Evolutionary conservation across 1,139 yeast species (phyloP).

Genomic region (Kazachstania sp.): DNA sequence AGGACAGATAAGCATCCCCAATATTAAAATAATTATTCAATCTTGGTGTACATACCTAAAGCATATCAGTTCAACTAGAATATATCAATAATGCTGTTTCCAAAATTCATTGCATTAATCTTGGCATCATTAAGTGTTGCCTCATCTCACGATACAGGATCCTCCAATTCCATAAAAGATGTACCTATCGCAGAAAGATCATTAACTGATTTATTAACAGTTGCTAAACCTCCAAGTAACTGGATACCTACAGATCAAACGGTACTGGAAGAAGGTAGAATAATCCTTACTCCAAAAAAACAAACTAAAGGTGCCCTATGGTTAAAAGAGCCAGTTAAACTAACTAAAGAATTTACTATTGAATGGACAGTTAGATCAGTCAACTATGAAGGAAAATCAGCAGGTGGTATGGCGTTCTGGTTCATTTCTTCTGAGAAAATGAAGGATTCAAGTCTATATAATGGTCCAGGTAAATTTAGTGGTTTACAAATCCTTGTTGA

Average conservation of each 20-base stretch:
- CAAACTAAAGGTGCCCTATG: slow-evolving; percentile 40
- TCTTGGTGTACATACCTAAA: too few species aligned
- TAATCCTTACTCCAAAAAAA: slow-evolving; percentile 37
- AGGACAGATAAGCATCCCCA: too few species aligned
- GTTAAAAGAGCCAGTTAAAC: slow-evolving; percentile 30
- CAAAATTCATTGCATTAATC: neutral
- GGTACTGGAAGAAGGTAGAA: slow-evolving; percentile 34
- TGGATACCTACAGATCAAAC: slow-evolving; percentile 33
- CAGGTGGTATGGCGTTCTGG: slow-evolving; percentile 35
- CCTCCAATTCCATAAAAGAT: neutral
- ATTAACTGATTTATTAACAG: slow-evolving; percentile 31
- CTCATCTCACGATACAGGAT: slow-evolving; percentile 3
- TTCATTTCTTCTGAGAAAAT: slow-evolving; percentile 20
- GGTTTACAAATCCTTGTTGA: slow-evolving; percentile 55
- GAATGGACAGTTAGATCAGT: slow-evolving; percentile 56
- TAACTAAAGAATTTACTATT: slow-evolving; percentile 40
- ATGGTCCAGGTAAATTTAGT: slow-evolving; percentile 37
- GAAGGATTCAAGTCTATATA: slow-evolving; percentile 10
- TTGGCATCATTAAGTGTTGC: neutral
- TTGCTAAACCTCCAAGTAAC: slow-evolving; percentile 10
- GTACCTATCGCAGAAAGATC: slow-evolving; percentile 18
- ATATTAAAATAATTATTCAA: too few species aligned
- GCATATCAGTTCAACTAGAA: too few species aligned
- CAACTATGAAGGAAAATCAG: slow-evolving; percentile 37
- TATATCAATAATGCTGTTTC: neutral